Conservation (phyloP, 805 yeast species). For the Maudiozyma pseudohumilis region DNA sequence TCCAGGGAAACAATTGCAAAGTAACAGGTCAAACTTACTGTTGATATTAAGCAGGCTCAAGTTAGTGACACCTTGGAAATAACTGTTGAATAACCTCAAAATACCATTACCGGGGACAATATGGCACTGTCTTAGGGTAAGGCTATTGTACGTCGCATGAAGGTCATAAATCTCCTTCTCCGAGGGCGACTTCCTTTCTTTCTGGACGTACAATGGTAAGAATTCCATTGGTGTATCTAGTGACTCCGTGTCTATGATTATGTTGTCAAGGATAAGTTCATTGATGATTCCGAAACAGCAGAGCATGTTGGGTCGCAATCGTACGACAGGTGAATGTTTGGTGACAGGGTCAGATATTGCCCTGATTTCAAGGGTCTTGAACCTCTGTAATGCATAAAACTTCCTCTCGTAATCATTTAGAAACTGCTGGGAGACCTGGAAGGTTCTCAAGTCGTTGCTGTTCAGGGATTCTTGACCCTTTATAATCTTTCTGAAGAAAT, state of each 20-base stretch:
- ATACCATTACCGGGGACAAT: conserved; percentile 32
- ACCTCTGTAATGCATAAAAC: conserved; percentile 21
- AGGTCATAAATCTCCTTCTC: conserved; percentile 17
- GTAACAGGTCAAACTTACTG: conserved; percentile 38
- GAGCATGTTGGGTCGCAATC: conserved; percentile 34
- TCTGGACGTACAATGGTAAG: conserved; percentile 21
- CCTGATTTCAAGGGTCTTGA: conserved; percentile 20
- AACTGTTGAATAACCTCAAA: conserved; percentile 26
- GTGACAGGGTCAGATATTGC: conserved; percentile 10
- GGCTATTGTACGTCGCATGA: conserved; percentile 30
- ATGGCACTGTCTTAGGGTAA: conserved; percentile 29
- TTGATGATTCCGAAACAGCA: conserved; percentile 38
- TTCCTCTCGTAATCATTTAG: conserved; percentile 21
- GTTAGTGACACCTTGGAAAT: conserved; percentile 34
- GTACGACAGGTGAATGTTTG: conserved; percentile 10
- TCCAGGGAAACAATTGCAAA: conserved; percentile 37
- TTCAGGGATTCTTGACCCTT: conserved; percentile 27
- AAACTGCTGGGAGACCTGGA: conserved; percentile 22
- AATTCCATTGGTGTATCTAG: conserved; percentile 29
- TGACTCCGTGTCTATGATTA: conserved; percentile 39
- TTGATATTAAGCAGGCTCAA: conserved; percentile 33
- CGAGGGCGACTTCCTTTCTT: conserved; percentile 5
- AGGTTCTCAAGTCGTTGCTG: conserved; percentile 24
- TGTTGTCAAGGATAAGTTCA: conserved; percentile 35
- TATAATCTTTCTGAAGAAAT: conserved; percentile 26